Percentiles rank a stretch among this genome's conserved stretches.
Conservation (phyloP, 495 filamentous ascomycete genomes). For the Penicillium pancosmium region DNA sequence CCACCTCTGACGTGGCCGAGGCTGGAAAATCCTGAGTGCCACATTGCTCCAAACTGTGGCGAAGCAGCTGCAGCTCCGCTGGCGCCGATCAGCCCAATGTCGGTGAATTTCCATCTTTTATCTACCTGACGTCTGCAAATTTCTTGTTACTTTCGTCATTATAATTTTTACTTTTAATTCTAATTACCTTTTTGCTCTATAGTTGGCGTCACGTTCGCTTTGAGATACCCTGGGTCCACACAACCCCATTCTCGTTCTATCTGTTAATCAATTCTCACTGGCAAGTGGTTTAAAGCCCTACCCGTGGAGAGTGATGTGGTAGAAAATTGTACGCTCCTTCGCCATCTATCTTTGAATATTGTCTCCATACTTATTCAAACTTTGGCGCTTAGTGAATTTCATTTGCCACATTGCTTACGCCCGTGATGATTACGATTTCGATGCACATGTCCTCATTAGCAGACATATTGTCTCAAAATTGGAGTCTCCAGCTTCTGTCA, state of each 20-base stretch:
- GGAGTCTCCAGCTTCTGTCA: conserved; percentile 28
- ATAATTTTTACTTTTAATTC: conserved; percentile 16
- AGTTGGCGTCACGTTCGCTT: conserved; percentile 12
- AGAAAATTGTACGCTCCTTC: conserved; percentile 3
- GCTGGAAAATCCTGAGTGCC: conserved; percentile 28
- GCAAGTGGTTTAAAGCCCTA: conserved; percentile 17
- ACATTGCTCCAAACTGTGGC: conserved; percentile 44
- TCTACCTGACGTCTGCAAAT: conserved; percentile 22
- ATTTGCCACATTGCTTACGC: conserved; percentile 11
- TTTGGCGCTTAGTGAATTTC: conserved; percentile 6
- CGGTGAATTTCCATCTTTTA: conserved; percentile 30
- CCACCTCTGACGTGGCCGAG: conserved; percentile 33
- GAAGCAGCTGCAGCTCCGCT: conserved; percentile 42
- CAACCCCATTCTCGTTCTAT: conserved; percentile 11
- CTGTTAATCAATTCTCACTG: conserved; percentile 16
- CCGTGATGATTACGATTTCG: conserved; percentile 41
- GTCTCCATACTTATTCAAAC: conserved; percentile 2
- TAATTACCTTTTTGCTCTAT: conserved; percentile 11
- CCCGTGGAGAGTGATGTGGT: conserved; percentile 16
- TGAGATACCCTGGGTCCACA: conserved; percentile 16
- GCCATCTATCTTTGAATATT: too few relatives aligned
- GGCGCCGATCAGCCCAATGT: conserved; percentile 28
- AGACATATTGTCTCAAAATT: conserved; percentile 32
- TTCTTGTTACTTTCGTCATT: conserved; percentile 11
- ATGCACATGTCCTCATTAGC: conserved; percentile 27